Base-by-base conservation (phyloP, 2,329 filamentous ascomycete genomes). In the Exophiala sp. region DNA sequence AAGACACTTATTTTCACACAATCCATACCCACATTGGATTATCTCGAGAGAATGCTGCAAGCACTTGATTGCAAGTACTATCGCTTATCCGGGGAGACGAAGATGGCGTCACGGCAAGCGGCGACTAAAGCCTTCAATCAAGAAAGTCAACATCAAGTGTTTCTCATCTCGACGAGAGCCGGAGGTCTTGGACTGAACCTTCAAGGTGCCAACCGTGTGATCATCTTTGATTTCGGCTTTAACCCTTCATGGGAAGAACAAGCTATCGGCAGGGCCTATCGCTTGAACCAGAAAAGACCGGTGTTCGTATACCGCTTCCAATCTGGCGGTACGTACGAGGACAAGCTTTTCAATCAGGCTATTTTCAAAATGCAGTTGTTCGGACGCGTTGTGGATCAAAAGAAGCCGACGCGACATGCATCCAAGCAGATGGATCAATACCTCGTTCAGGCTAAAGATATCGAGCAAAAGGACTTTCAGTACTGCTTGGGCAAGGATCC, bases 231-330 rank as follows among this genome's bases (percentile, higher is more conserved):
- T 67, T 89, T 87, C 65, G 78, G 79, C 57, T 96, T 85, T 72
- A 94, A 91, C 59, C 91, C 91, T 0, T 80, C 84, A 4, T 78
- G 85, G 66, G 91, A 96, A 68, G 86, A 91, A 64, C 91, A 96
- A 70, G 91, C 91, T 1, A 83, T 96, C 47, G 91, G 90, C 1
- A 81, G 91, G 49, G 87, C 89, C 0, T 96, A 94, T 69, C 88
- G 91, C 1, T 81, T 96, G 33, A 90, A 91, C 0, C 91, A 96
- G 69, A 75, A 72, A 35, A 94, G 91, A 63, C 78, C 81, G 0
- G 91, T 95, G 1, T 91, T 82, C 65, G 90, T 96, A 1, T 96
- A 96, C 70, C 86, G 87, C 14, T 84, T 96, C 58, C 75, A 91
- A 21, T 76, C 84, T 9, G 88, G 84, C 2, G 91, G 90, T 1